Base-by-base conservation (phyloP, 257 asterid species). In the Hygrophila difformis region DNA sequence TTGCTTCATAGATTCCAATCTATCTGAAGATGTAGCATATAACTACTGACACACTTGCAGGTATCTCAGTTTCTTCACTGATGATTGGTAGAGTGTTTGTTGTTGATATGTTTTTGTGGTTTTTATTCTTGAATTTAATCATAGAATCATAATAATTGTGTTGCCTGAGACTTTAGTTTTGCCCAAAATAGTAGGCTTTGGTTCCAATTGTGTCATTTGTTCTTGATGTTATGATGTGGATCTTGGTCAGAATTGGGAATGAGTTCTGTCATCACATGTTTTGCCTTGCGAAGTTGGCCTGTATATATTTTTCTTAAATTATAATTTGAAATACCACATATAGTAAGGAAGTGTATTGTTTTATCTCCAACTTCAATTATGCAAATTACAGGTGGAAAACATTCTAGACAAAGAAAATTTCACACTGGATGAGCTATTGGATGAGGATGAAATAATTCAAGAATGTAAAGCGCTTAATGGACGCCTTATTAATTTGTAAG, bases 401-500 rank as follows among this genome's bases (percentile, higher is more conserved):
- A 65, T 88, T 60, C 63, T 88, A 58, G 97, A 88, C 51, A 88
- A 81, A 65, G 94, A 84, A 45, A 77, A 67, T 40, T 76, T 76
- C 44, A 75, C 93, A 3, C 49, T 84, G 66, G 89, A 78, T 58
- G 97, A 88, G 67, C 80, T 84, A 60, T 56, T 88, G 79, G 97
- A 84, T 12, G 97, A 84, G 77, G 95, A 88, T 55, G 97, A 88
- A 55, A 81, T 84, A 72, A 84, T 84, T 67, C 97, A 88, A 76
- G 97, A 88, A 66, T 84, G 93, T 74, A 88, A 76, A 74, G 84
- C 95, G 50, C 87, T 88, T 51, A 88, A 88, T 65, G 89, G 93
- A 39, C 95, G 93, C 18, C 93, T 88, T 48, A 81, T 81, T 34
- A 84, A 79, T 70, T 84, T 72, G 97, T 88, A 76, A 68, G 83